Evolutionary conservation across 257 asterid genomes (phyloP).

Genomic region (Gardenia jasminoides): DNA sequence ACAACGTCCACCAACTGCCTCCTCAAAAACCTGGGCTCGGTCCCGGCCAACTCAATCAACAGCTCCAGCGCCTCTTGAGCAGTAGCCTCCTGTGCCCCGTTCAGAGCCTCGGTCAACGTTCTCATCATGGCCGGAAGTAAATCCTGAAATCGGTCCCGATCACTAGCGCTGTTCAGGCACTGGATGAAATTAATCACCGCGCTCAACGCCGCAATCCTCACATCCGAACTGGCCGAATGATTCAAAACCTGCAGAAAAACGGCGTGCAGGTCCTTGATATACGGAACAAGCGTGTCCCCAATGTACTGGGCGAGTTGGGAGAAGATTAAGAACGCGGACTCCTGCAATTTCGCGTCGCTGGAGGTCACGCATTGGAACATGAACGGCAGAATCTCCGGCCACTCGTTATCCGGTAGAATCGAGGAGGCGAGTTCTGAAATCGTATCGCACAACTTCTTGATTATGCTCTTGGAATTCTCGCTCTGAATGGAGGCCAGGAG

Average conservation of each 20-base stretch:
- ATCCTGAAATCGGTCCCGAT: conserved; percentile 95
- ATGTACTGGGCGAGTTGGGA: conserved; percentile 81
- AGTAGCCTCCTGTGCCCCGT: conserved; percentile 81
- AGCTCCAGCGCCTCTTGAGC: conserved; percentile 96
- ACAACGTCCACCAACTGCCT: conserved; percentile 93
- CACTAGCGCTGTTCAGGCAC: conserved; percentile 65
- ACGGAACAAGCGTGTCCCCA: conserved; percentile 65
- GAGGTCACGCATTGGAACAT: conserved; percentile 92
- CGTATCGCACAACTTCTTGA: conserved; percentile 80
- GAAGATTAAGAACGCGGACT: conserved; percentile 72
- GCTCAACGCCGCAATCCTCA: conserved; percentile 86
- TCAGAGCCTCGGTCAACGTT: conserved; percentile 92
- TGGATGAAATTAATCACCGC: conserved; percentile 91
- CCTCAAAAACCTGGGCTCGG: conserved; percentile 87
- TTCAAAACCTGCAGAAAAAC: conserved; percentile 71
- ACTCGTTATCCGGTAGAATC: conserved; percentile 71
- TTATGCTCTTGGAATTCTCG: conserved; percentile 61
- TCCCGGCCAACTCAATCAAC: conserved; percentile 90
- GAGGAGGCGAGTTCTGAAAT: conserved; percentile 89
- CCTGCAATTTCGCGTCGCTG: conserved; percentile 62
- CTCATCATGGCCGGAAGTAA: conserved; percentile 89
- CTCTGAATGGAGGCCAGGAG: conserved; percentile 58
- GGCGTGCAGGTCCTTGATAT: conserved; percentile 71
- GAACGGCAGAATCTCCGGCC: conserved; percentile 89
- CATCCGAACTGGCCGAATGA: conserved; percentile 55